phyloP scores from a whole-genome alignment of 192 early-diverging fungal species.

The Diversispora eburnea region DNA sequence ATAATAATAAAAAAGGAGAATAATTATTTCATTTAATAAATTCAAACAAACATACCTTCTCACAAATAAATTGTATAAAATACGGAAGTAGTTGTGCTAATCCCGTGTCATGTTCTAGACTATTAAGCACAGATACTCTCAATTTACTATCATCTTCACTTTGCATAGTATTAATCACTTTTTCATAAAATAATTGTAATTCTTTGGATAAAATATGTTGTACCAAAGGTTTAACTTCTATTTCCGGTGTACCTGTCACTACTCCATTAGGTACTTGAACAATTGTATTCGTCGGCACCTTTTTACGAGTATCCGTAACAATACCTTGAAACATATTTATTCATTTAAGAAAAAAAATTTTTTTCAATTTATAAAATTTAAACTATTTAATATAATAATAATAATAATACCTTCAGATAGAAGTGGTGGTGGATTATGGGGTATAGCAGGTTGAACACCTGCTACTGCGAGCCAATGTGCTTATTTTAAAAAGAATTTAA shows the following conservation, averaged over 20 bases:
- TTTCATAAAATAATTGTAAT: constrained; percentile 91
- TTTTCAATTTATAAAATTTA: neutral
- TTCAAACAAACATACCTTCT: constrained; percentile 53
- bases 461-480: constrained; percentile 99
- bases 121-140: constrained; percentile 75
- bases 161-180: constrained; percentile 75
- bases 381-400: neutral
- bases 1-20: no score
- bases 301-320: neutral
- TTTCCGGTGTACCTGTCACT: constrained; percentile 10
- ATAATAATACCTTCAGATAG: constrained; percentile 48
- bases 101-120: constrained; percentile 84
- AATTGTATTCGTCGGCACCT: constrained; percentile 3
- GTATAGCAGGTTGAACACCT: constrained; percentile 96
- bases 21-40: no score
- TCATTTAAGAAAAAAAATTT: neutral
- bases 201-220: constrained; percentile 91
- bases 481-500: constrained; percentile 6
- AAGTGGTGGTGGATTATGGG: constrained; percentile 87
- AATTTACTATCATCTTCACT: constrained; percentile 53
- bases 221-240: constrained; percentile 67
- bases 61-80: constrained; percentile 88
- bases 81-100: constrained; percentile 93
- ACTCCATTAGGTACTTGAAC: neutral
- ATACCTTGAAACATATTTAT: neutral